Evolutionary conservation across 371 early-diverging fungal species (phyloP).

Genomic region (Lichtheimia ornata): DNA sequence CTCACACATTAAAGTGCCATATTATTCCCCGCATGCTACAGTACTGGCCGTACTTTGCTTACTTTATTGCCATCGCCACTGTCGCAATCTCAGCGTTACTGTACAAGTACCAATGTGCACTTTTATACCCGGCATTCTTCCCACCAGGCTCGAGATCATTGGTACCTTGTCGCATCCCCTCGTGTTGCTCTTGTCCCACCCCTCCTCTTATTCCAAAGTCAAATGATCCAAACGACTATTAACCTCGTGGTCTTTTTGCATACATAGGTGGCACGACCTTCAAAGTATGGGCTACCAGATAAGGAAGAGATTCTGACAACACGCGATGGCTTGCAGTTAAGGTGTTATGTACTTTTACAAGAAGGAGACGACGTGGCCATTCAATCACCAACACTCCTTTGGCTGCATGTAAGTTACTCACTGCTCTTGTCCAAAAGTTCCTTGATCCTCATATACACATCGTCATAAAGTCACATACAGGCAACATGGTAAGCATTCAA

Average conservation of each 20-base stretch:
- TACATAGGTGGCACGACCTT: constrained; percentile 73
- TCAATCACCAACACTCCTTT: constrained; percentile 76
- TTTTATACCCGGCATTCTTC: constrained; percentile 46
- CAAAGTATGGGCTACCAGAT: constrained; percentile 68
- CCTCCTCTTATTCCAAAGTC: neutral
- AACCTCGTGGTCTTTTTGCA: neutral
- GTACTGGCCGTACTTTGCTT: constrained; percentile 15
- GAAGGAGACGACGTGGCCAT: constrained; percentile 54
- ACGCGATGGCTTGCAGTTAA: constrained; percentile 76
- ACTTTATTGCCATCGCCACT: constrained; percentile 18
- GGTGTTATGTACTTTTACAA: constrained; percentile 78
- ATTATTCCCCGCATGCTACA: constrained; percentile 6
- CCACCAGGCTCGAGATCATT: constrained; percentile 47
- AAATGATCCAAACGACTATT: constrained; percentile 2
- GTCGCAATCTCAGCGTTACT: constrained; percentile 56
- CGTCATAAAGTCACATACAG: constrained; percentile 82
- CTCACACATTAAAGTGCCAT: neutral
- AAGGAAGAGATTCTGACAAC: constrained; percentile 83
- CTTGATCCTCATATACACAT: neutral
- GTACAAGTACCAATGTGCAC: constrained; percentile 64
- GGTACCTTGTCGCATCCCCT: neutral
- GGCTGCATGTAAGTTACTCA: constrained; percentile 70
- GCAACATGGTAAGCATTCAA: constrained; percentile 80
- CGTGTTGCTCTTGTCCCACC: neutral
- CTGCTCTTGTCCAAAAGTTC: too few relatives aligned